Evolutionary conservation across 2,329 filamentous ascomycete genomes (phyloP).

Genomic region (Clarireedia hainanense): DNA sequence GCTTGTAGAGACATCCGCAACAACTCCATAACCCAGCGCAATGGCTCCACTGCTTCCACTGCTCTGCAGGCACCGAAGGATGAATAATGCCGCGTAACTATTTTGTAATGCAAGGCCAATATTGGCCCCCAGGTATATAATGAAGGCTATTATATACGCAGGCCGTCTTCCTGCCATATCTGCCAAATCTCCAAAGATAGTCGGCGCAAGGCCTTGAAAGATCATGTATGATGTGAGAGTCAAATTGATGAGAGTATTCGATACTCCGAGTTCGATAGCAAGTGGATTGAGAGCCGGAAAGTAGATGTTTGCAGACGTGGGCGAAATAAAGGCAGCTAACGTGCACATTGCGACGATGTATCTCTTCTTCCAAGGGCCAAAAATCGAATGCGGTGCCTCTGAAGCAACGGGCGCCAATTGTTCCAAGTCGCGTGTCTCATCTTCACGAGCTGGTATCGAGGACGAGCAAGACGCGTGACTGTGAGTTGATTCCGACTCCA

Average conservation of each 20-base stretch:
- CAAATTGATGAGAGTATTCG: slow-evolving; percentile 26
- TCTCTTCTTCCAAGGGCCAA: slow-evolving; percentile 32
- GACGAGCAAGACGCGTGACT: slow-evolving; percentile 5
- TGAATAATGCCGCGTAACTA: slow-evolving; percentile 44
- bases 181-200: slow-evolving; percentile 48
- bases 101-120: slow-evolving; percentile 46
- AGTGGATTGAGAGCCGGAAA: slow-evolving; percentile 31
- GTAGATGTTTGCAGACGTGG: slow-evolving; percentile 29
- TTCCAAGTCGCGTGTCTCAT: slow-evolving; percentile 24
- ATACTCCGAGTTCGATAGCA: slow-evolving; percentile 22
- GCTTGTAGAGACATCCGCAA: slow-evolving; percentile 63
- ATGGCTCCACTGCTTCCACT: slow-evolving; percentile 50
- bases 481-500: neutral
- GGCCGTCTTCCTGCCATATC: slow-evolving; percentile 49
- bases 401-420: slow-evolving; percentile 21
- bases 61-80: slow-evolving; percentile 50
- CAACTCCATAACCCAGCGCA: slow-evolving; percentile 62
- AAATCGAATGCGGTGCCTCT: slow-evolving; percentile 27
- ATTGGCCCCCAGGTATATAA: slow-evolving; percentile 47
- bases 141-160: slow-evolving; percentile 47
- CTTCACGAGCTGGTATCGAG: slow-evolving; percentile 14
- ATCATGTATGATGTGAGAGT: slow-evolving; percentile 34
- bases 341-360: slow-evolving; percentile 48
- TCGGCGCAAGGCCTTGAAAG: slow-evolving; percentile 52
- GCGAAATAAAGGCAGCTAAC: slow-evolving; percentile 31